These are phyloP conservation scores for Quercus robur DNA, from an alignment of 306 rosid genomes.

Conservation along the genomic window DNA sequence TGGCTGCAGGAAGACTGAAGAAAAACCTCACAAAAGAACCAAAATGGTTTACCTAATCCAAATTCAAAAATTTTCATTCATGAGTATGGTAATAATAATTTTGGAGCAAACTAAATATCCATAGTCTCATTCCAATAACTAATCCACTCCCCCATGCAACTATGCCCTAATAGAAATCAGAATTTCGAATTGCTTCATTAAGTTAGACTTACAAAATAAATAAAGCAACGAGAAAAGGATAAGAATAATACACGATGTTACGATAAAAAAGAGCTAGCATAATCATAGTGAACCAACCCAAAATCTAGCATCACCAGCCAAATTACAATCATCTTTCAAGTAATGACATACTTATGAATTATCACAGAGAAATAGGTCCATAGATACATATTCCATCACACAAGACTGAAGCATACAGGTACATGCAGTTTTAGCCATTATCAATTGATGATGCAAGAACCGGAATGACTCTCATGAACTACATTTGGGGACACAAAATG, in stretches of 20 bases:
- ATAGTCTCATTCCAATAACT: conserved; percentile 2
- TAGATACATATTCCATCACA: neutral
- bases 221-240: neutral
- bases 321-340: neutral
- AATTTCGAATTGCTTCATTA: conserved; percentile 2
- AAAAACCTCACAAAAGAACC: conserved; percentile 92
- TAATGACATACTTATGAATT: neutral
- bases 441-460: neutral
- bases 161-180: neutral
- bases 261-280: neutral
- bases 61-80: conserved; percentile 16
- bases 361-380: neutral
- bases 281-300: neutral
- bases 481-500: neutral
- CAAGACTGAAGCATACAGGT: neutral
- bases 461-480: neutral
- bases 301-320: neutral
- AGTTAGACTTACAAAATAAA: conserved; percentile 1
- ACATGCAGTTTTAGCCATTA: neutral
- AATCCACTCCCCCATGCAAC: conserved; percentile 14
- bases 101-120: neutral
- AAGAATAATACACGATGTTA: neutral
- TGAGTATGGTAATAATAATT: conserved; percentile 21
- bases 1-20: conserved; percentile 85
- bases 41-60: conserved; percentile 79